Percentiles rank a stretch among this genome's conserved stretches.
Conservation (phyloP, 352 stramenopile genomes). For the Hyaloperonospora brassicae region DNA sequence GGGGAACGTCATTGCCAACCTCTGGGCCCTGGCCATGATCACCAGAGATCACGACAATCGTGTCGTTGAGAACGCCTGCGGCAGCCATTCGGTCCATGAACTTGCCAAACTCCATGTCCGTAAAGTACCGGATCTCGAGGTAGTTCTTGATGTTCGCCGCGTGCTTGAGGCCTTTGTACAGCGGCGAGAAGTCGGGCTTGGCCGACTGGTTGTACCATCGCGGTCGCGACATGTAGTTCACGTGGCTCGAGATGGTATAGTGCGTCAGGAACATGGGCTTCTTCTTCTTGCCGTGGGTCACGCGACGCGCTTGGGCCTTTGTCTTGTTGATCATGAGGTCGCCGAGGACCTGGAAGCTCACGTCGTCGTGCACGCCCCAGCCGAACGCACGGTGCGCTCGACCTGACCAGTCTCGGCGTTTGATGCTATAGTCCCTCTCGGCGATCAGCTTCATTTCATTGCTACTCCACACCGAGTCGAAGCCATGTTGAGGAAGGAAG, state of each 20-base stretch:
- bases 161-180: constrained; percentile 23
- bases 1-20: constrained; percentile 22
- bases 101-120: constrained; percentile 36
- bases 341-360: constrained; percentile 37
- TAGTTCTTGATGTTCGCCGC: constrained; percentile 29
- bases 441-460: constrained; percentile 35
- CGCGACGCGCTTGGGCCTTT: constrained; percentile 18
- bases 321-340: constrained; percentile 43
- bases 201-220: constrained; percentile 27
- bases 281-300: constrained; percentile 17
- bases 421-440: constrained; percentile 29
- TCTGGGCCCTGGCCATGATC: constrained; percentile 44
- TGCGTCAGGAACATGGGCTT: constrained; percentile 44
- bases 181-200: constrained; percentile 33
- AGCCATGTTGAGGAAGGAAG: constrained; percentile 42
- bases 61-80: constrained; percentile 42
- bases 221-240: constrained; percentile 26
- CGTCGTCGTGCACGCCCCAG: constrained; percentile 50
- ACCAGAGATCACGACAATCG: constrained; percentile 42
- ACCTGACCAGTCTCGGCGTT: constrained; percentile 23
- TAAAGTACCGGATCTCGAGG: constrained; percentile 41
- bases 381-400: constrained; percentile 9
- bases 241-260: constrained; percentile 54
- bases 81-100: constrained; percentile 47
- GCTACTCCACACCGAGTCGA: constrained; percentile 32